Base-by-base conservation (phyloP, 805 yeast species). In the Candida ficus region DNA sequence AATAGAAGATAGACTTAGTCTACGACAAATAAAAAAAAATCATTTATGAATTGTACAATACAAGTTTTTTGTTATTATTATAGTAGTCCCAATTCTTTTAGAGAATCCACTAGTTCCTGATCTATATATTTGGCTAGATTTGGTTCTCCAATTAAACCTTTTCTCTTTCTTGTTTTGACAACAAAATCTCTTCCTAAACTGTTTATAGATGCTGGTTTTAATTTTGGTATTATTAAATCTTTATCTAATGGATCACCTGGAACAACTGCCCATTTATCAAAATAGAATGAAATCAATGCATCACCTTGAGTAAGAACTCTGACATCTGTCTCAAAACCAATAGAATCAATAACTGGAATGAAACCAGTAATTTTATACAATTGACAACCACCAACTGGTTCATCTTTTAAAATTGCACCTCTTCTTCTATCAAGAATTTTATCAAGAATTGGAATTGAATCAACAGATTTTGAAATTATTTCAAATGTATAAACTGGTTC, bases 241-340 rank as follows among this genome's bases (percentile, higher is more conserved):
- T 65, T 63, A 57, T 91, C 95, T 52, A 91, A 55, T 8, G 97
- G 98, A 63, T 91, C 88, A 0, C 99, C 99, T 2, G 96, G 95
- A 1, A 86, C 95, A 3, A 68, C 60, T 17, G 75, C 72, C 95
- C 96, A 93, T 42, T 70, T 72, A 41, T 71, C 71, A 60, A 86
- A 87, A 35, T 72, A 73, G 45, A 83, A 57, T 35, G 76, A 76
- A 34, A 88, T 76, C 68, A 77, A 70, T 0, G 93, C 90, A 51
- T 76, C 82, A 5, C 96, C 96, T 46, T 78, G 80, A 0, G 95
- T 79, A 11, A 80, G 74, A 11, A 87, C 60, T 46, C 96, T 63
- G 25, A 93, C 63, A 58, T 93, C 99, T 0, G 95, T 78, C 54
- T 87, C 96, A 35, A 93, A 69, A 0, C 98, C 99, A 39, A 83